Evolutionary conservation across 2,329 filamentous ascomycete genomes (phyloP), one percentile per base, ranked within the genome.

Genomic region (Didymellaceae sp.): DNA sequence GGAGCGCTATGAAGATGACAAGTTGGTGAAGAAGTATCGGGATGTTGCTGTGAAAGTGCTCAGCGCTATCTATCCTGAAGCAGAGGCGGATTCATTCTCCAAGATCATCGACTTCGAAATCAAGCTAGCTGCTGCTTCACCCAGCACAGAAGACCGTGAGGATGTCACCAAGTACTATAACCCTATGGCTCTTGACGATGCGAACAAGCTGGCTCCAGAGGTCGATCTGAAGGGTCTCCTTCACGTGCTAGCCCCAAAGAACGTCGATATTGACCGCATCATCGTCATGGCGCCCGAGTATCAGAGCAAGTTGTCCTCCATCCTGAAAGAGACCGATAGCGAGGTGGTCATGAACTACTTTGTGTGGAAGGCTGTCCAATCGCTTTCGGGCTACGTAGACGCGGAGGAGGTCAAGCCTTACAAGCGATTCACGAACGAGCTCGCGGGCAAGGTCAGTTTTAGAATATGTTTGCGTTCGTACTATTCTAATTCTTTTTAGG

Each of bases 91-190:
- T 3, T 35, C 47, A 0, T 65, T 73, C 25, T 63, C 79, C 1
- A 58, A 55, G 16, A 71, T 75, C 10, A 54, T 74, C 22, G 65
- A 80, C 2, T 77, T 89, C 16, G 85, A 87, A 65, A 82, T 80
- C 63, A 82, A 82, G 58, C 78, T 88, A 40, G 85, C 86, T 4
- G 74, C 78, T 40, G 78, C 80, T 26, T 82, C 82, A 4, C 83
- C 85, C 3, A 79, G 81, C 53, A 78, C 80, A 1, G 80, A 84
- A 65, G 81, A 84, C 45, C 77, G 78, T 14, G 75, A 84, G 52
- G 84, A 87, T 67, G 82, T 87, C 35, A 86, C 83, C 2, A 82
- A 87, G 74, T 84, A 82, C 57, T 88, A 89, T 70, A 88, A 88
- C 61, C 85, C 85, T 1, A 80, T 81, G 67, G 78, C 78, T 7